Base-by-base conservation (phyloP, 2,329 filamentous ascomycete genomes). In the Ophiocordyceps camponoti-leonardi region DNA sequence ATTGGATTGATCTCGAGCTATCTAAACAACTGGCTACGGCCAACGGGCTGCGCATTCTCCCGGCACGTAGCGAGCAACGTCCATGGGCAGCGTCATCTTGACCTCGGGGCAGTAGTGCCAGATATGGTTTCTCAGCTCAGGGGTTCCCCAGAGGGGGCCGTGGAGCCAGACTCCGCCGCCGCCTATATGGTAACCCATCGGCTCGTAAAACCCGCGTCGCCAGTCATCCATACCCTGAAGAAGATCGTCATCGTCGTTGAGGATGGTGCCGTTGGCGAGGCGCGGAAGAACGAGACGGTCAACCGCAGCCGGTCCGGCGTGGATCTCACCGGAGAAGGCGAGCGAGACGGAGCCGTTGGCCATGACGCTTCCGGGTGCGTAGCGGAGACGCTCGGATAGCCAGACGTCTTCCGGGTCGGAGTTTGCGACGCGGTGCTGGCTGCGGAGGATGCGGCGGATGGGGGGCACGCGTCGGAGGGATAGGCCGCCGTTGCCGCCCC, bases 61-160 rank as follows among this genome's bases (percentile, higher is more conserved):
- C 1, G 69, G 70, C 6, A 75, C 65, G 49, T 64, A 72, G 49
- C 65, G 60, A 41, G 67, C 69, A 7, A 65, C 67, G 49, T 75
- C 71, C 72, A 77, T 76, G 44, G 61, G 59, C 26, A 77, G 55
- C 42, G 67, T 73, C 64, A 76, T 71, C 61, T 75, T 76, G 28
- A 77, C 63, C 54, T 77, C 73, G 1, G 73, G 73, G 48, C 73
- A 76, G 55, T 76, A 76, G 26, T 67, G 61, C 67, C 69, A 75
- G 40, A 76, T 68, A 48, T 73, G 67, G 48, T 64, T 63, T 23
- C 73, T 60, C 54, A 62, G 52, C 49, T 64, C 60, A 0, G 66
- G 66, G 5, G 60, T 65, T 23, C 69, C 68, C 71, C 71, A 77
- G 39, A 75, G 66, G 1, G 57, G 59, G 12, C 52, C 48, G 48